Evolutionary conservation across 2,329 filamentous ascomycete genomes (phyloP), one percentile per base, ranked within the genome.

Genomic region (Phaeosphaeria sp.): DNA sequence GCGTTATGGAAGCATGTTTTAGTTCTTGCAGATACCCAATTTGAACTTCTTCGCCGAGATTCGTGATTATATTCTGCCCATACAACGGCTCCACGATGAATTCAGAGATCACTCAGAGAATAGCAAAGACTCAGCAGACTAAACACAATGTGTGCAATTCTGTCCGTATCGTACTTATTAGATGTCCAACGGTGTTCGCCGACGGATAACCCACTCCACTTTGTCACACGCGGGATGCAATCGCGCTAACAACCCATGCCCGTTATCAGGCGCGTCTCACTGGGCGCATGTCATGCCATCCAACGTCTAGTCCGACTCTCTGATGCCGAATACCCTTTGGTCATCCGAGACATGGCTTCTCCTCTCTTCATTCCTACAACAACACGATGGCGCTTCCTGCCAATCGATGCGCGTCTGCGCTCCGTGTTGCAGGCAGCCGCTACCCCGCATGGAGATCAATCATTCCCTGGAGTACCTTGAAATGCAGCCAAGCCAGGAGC

Each of bases 201-300:
- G 57, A 56, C 57, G 56, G 60, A 57, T 25, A 63, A 61, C 48
- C 40, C 47, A 36, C 55, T 44, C n/a, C n/a, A n/a, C n/a, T n/a
- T 54, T 60, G 42, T 55, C 43, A 62, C 27, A 55, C 55, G 61
- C 54, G 61, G 58, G 56, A 58, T 62, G 55, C 20, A 30, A 49
- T 33, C 53, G 55, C 55, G 43, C 54, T 60, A 58, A 24, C 18
- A n/a, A 18, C 22, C 54, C 22, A 36, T 39, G 25, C 25, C 52
- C 57, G 61, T 66, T 68, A 68, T 70, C 67, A 60, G 46, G 56
- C 60, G 60, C 59, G 59, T 60, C 58, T 44, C 54, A 56, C 55
- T 59, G 43, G 61, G 60, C 63, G 51, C 57, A 65, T 65, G 59
- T 61, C 60, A 64, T 58, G 52, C 53, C 62, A 67, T 62, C 53